phyloP scores from a whole-genome alignment of 768 basidiomycete genomes.

The Serendipita sp. region DNA sequence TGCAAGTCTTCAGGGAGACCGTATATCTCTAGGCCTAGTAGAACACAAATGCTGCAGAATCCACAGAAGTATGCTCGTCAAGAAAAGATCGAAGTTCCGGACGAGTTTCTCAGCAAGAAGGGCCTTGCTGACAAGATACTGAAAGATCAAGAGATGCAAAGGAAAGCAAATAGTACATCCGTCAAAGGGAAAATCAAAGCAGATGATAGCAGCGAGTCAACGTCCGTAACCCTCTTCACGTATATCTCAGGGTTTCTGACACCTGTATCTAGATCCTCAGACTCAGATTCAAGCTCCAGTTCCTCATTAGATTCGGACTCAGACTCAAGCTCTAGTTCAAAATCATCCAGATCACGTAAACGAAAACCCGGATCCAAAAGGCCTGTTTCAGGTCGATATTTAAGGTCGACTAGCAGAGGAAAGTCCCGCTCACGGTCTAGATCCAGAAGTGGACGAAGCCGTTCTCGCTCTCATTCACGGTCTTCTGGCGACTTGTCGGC shows the following conservation, averaged over 20 bases:
- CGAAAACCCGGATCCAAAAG: not conserved
- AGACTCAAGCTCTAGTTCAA: slow-evolving; percentile 22
- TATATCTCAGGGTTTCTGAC: slow-evolving; percentile 10
- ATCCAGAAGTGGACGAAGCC: not conserved
- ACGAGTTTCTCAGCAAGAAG: slow-evolving; percentile 71
- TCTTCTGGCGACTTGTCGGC: not conserved
- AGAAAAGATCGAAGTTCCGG: slow-evolving; percentile 52
- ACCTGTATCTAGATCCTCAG: slow-evolving; percentile 15
- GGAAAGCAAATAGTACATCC: slow-evolving; percentile 29
- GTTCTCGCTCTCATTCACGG: not conserved
- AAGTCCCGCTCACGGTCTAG: not conserved
- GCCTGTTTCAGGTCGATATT: not conserved
- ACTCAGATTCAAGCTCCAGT: slow-evolving; percentile 16
- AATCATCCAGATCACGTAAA: slow-evolving; percentile 16
- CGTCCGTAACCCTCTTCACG: slow-evolving; percentile 23
- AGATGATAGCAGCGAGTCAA: slow-evolving; percentile 22
- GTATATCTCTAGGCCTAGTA: slow-evolving; percentile 78
- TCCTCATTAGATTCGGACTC: slow-evolving; percentile 34
- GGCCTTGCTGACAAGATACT: slow-evolving; percentile 80
- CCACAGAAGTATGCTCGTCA: slow-evolving; percentile 33
- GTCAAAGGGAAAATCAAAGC: no score
- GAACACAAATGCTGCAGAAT: slow-evolving; percentile 73
- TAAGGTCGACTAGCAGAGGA: not conserved
- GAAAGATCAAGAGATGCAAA: slow-evolving; percentile 65
- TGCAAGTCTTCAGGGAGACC: slow-evolving; percentile 61